phyloP scores from a whole-genome alignment of 352 stramenopile genomes.

The Pythium phragmiticola region DNA sequence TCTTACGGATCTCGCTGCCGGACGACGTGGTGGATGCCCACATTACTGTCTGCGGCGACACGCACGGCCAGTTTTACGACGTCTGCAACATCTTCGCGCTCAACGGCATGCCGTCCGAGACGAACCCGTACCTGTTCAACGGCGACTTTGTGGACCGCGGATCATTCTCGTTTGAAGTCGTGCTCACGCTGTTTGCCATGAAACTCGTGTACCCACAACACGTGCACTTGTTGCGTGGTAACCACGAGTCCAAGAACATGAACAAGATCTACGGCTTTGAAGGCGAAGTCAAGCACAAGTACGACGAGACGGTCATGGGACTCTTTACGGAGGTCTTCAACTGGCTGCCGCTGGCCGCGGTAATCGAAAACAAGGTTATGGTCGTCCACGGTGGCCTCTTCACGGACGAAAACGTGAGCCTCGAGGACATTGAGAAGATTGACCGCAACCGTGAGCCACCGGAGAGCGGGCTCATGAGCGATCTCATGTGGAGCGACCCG shows the following conservation, averaged over 20 bases:
- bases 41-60: conserved; percentile 98
- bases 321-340: conserved; percentile 99
- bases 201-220: conserved; percentile 94
- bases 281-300: conserved; percentile 99
- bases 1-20: conserved; percentile 85
- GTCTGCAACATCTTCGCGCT: conserved; percentile 99
- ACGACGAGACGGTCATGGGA: conserved; percentile 98
- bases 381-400: conserved; percentile 98
- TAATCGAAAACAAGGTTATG: conserved; percentile 95
- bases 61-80: conserved; percentile 99
- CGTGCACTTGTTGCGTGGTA: conserved; percentile 95
- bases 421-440: conserved; percentile 95
- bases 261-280: conserved; percentile 99
- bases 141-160: conserved; percentile 99
- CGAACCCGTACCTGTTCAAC: conserved; percentile 99
- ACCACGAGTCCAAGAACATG: conserved; percentile 99
- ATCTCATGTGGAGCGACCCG: conserved; percentile 95
- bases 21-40: conserved; percentile 58
- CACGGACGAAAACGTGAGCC: conserved; percentile 91
- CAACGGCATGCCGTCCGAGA: conserved; percentile 94
- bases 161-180: conserved; percentile 98
- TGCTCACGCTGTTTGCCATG: conserved; percentile 97
- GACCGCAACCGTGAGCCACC: conserved; percentile 94
- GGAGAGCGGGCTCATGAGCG: conserved; percentile 91
- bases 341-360: conserved; percentile 93